Conservation (phyloP, 1,139 yeast species). For the Yamadazyma sp. region DNA sequence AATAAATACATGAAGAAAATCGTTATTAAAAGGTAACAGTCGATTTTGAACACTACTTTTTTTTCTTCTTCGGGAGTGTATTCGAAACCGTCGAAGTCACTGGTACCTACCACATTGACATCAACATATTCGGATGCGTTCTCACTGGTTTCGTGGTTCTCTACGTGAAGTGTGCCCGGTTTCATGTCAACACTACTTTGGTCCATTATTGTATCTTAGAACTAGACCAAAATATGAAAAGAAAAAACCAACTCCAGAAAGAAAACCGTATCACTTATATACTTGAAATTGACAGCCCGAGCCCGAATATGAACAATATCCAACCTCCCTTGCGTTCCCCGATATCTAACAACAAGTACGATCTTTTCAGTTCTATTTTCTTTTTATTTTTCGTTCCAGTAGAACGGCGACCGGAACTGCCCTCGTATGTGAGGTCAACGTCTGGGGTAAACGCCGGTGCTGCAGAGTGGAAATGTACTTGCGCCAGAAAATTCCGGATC, state of each 20-base stretch:
- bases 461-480: not conserved
- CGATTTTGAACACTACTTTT: slow-evolving; percentile 9
- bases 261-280: too few relatives aligned
- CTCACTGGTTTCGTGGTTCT: not conserved
- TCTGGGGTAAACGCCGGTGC: not conserved
- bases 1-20: slow-evolving; percentile 14
- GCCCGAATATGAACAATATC: not conserved
- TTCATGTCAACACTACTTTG: slow-evolving; percentile 1
- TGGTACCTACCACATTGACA: not conserved
- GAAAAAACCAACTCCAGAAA: too few relatives aligned
- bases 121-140: not conserved
- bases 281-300: too few relatives aligned
- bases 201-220: not conserved
- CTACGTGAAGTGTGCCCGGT: not conserved
- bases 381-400: not conserved
- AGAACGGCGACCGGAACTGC: not conserved
- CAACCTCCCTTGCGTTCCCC: too few relatives aligned
- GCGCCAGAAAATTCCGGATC: too few relatives aligned
- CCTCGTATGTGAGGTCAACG: not conserved
- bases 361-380: too few relatives aligned
- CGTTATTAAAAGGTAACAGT: slow-evolving; percentile 26
- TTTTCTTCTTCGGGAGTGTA: slow-evolving; percentile 12
- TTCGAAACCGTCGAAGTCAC: slow-evolving; percentile 5
- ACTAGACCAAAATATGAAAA: too few relatives aligned
- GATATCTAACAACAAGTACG: too few relatives aligned